These are phyloP conservation scores for Serendipita vermifera DNA, from an alignment of 768 basidiomycete genomes.

Conservation along the genomic window DNA sequence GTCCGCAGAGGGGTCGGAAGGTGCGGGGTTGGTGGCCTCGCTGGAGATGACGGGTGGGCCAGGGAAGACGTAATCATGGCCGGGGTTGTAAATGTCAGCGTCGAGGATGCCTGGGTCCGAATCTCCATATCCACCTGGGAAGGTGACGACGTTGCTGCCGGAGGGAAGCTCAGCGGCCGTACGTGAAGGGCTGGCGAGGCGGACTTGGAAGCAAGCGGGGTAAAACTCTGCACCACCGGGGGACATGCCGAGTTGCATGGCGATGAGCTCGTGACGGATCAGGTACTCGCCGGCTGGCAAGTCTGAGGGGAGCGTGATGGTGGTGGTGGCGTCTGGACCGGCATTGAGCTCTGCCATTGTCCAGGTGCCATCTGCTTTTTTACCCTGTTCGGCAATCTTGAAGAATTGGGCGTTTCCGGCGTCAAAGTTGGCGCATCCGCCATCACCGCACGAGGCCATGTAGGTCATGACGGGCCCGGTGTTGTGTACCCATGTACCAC, in stretches of 20 bases:
- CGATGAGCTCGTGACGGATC: conserved; percentile 56
- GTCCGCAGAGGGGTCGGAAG: not conserved
- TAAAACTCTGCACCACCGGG: conserved; percentile 68
- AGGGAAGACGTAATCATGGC: conserved; percentile 34
- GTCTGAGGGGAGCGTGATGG: conserved; percentile 26
- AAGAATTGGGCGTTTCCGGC: conserved; percentile 52
- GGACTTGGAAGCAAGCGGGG: conserved; percentile 48
- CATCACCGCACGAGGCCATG: conserved; percentile 48
- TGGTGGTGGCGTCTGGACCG: conserved; percentile 29
- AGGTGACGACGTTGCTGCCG: conserved; percentile 27
- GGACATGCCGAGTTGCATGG: conserved; percentile 24
- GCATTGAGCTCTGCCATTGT: conserved; percentile 37
- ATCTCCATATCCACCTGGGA: conserved; percentile 65
- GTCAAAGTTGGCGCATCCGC: conserved; percentile 48
- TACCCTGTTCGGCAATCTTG: conserved; percentile 49
- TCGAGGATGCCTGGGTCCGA: conserved; percentile 50
- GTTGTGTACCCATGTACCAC: conserved; percentile 16
- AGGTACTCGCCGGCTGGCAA: conserved; percentile 60
- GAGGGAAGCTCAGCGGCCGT: not conserved
- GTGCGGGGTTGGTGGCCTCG: not conserved
- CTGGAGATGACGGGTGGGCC: conserved; percentile 37
- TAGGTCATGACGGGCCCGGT: conserved; percentile 25
- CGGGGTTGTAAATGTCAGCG: conserved; percentile 24
- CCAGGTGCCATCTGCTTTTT: conserved; percentile 32
- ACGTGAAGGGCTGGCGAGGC: conserved; percentile 14